These are phyloP conservation scores for Arachis hypogaea DNA, from an alignment of 306 rosid species.

Conservation along the genomic window DNA sequence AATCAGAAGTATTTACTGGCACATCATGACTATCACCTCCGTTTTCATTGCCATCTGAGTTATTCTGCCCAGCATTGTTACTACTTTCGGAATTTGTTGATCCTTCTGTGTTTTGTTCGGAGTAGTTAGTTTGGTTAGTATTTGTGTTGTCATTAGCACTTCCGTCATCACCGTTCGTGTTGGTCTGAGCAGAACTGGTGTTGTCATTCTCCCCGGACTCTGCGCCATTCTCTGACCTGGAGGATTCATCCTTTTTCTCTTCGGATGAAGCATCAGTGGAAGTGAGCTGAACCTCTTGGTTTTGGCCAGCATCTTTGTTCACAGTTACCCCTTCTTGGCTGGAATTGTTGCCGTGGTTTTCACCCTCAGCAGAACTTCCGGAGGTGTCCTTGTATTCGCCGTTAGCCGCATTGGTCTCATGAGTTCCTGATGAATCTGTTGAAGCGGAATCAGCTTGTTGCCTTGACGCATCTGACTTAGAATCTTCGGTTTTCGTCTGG, in stretches of 20 bases:
- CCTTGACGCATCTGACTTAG: constrained; percentile 32
- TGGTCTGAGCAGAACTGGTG: constrained; percentile 36
- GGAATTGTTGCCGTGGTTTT: constrained; percentile 35
- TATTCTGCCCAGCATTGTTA: constrained; percentile 39
- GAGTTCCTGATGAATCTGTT: constrained; percentile 36
- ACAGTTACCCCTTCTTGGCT: constrained; percentile 44
- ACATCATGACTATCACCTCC: constrained; percentile 34
- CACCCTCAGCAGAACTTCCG: constrained; percentile 33
- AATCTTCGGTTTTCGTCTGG: constrained; percentile 39
- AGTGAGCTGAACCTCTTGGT: constrained; percentile 42
- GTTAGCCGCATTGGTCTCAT: constrained; percentile 38
- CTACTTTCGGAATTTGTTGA: constrained; percentile 51
- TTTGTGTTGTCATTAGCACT: constrained; percentile 41
- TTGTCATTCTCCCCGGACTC: constrained; percentile 41
- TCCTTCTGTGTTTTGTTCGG: constrained; percentile 48
- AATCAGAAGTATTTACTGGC: constrained; percentile 24
- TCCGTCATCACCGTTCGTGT: constrained; percentile 15
- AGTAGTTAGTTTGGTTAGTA: constrained; percentile 44
- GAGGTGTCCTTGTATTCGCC: constrained; percentile 44
- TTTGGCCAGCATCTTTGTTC: constrained; percentile 33
- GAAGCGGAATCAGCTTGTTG: constrained; percentile 46
- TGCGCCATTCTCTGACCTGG: constrained; percentile 37
- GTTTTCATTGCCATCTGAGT: constrained; percentile 39
- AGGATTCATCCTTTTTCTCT: constrained; percentile 45
- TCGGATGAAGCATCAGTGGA: constrained; percentile 45